phyloP scores from a whole-genome alignment of 192 early-diverging fungal species.

The Polychytrium aggregatum region DNA sequence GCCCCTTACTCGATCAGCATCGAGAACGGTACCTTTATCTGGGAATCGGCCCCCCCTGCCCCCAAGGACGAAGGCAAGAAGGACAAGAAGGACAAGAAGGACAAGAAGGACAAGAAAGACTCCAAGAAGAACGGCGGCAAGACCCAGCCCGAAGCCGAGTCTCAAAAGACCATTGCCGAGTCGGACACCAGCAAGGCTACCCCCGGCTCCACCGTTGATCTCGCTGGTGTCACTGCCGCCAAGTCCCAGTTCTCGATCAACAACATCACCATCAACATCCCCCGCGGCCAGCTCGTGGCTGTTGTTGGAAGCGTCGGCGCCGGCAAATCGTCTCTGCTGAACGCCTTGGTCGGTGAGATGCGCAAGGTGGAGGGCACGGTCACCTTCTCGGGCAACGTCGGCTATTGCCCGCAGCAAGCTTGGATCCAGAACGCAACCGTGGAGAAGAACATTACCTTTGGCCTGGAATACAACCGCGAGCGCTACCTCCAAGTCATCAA shows the following conservation, averaged over 20 bases:
- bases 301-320: conserved; percentile 74
- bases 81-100: conserved; percentile 19
- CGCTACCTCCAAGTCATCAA: conserved; percentile 54
- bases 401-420: conserved; percentile 69
- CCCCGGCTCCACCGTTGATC: neutral
- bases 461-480: conserved; percentile 41
- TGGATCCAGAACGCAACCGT: conserved; percentile 80
- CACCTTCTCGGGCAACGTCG: conserved; percentile 50
- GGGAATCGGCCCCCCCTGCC: conserved; percentile 37
- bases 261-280: conserved; percentile 36
- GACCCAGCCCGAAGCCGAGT: neutral
- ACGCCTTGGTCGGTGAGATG: conserved; percentile 76
- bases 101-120: conserved; percentile 19
- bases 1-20: conserved; percentile 41
- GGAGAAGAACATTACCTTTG: conserved; percentile 59
- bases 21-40: conserved; percentile 50
- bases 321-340: conserved; percentile 78
- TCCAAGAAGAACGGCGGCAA: conserved; percentile 8
- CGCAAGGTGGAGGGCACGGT: conserved; percentile 45
- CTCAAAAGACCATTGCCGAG: neutral
- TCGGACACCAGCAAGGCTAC: neutral
- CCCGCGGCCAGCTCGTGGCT: conserved; percentile 53
- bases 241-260: conserved; percentile 9
- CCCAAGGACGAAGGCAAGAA: conserved; percentile 6
- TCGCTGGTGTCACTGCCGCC: conserved; percentile 1